Evolutionary conservation across 208 protist species (phyloP), one percentile per base, ranked within the genome.

Genomic region (Crithidia fasciculata): DNA sequence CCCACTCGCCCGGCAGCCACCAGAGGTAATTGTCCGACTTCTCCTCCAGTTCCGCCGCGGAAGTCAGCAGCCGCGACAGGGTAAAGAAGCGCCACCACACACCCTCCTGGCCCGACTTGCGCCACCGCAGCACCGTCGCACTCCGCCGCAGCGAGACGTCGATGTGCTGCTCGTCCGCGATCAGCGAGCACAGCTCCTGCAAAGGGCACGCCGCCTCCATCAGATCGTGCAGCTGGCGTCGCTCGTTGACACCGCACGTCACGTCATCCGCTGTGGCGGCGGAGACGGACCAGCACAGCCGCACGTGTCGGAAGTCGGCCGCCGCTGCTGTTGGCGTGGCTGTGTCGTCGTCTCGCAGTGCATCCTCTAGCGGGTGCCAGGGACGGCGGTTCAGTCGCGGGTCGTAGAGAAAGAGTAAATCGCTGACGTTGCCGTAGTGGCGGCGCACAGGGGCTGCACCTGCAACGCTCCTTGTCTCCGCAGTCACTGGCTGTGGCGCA

Each of bases 1-100:
- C 53, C 89, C 89, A 94, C 66, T 94, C 86, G 19, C 36, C 74
- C 15, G 68, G 57, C 49, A 89, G 76, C 88, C 88, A 93, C 62
- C 63, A 60, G 62, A 87, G 52, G 41, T 67, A 58, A 36, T 49
- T 9, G 5, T n/a, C 41, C 8, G 45, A 47, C 5, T 15, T 43
- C 4, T 65, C 53, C 0, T 79, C 74, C 37, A 68, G 39, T 41
- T 60, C 52, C 16, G 28, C 15, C 13, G 77, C 57, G 5, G 39
- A 12, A 7, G 16, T 12, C n/a, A 80, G 64, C 19, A 84, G 63
- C 28, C 54, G 65, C 39, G 86, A 90, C 19, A 70, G 57, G 0
- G 71, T 45, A 15, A 91, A 74, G 61, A 91, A 61, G 15, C 66
- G 62, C 86, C 86, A 91, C 86, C 86, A 84, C 60, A 70, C 69